Conservation (phyloP, 352 stramenopile genomes). For the Phytopythium aichiense region DNA sequence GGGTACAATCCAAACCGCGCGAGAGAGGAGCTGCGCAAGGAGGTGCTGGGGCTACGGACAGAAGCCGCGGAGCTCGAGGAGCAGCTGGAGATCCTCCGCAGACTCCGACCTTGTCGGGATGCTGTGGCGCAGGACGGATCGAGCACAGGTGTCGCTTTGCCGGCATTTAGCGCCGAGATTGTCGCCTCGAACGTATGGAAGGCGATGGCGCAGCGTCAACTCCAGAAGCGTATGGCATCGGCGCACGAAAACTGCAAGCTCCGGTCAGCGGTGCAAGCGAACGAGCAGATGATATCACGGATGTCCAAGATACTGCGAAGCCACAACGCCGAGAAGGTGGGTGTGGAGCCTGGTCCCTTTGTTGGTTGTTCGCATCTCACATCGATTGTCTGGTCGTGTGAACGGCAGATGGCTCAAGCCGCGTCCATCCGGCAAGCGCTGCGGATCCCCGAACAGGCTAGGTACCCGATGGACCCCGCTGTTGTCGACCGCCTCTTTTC, state of each 20-base stretch:
- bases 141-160: neutral
- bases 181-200: constrained; percentile 5
- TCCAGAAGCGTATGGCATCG: constrained; percentile 10
- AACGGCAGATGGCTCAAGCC: constrained; percentile 1
- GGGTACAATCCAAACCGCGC: constrained; percentile 13
- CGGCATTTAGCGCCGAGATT: neutral
- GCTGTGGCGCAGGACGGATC: neutral
- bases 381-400: neutral
- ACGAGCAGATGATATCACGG: too few species aligned
- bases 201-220: constrained; percentile 12
- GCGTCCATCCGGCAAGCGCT: neutral
- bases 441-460: neutral
- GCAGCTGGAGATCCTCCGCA: neutral
- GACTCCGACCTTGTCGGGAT: neutral
- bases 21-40: constrained; percentile 18
- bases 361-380: neutral
- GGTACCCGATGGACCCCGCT: neutral
- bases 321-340: too few species aligned
- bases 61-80: constrained; percentile 9
- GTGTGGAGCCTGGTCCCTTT: neutral
- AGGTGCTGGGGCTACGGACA: constrained; percentile 10
- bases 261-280: constrained; percentile 6
- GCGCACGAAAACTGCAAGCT: constrained; percentile 11
- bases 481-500: neutral
- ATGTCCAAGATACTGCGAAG: too few species aligned